Conservation (phyloP, 805 yeast species). For the Candida maesae region DNA sequence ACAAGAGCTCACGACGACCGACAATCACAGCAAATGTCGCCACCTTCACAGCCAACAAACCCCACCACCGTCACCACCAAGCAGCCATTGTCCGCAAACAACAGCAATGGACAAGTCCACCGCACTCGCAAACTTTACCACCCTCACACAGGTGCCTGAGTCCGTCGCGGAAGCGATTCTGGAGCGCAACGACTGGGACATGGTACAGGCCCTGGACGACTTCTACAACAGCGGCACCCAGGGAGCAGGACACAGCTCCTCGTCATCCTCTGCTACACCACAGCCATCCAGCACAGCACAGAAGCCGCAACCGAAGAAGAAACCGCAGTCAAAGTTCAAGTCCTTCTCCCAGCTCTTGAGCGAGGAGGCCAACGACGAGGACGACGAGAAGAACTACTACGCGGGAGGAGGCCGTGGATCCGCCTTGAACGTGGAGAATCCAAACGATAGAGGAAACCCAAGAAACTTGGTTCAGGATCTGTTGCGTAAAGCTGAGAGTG, state of each 20-base stretch:
- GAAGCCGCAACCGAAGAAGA: conserved; percentile 18
- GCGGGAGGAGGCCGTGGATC: conserved; percentile 71
- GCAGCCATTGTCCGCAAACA: neutral
- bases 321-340: conserved; percentile 34
- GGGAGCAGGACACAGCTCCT: conserved; percentile 4
- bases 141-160: conserved; percentile 21
- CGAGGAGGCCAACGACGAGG: conserved; percentile 41
- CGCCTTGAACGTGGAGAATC: conserved; percentile 76
- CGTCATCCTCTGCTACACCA: conserved; percentile 2
- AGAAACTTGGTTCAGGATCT: conserved; percentile 49
- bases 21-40: no score
- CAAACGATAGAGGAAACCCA: conserved; percentile 28
- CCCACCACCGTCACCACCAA: neutral
- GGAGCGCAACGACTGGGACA: conserved; percentile 28
- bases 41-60: no score
- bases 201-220: conserved; percentile 31
- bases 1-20: no score
- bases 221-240: conserved; percentile 27
- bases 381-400: conserved; percentile 57
- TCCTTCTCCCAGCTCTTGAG: conserved; percentile 37
- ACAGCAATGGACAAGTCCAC: neutral
- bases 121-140: conserved; percentile 10
- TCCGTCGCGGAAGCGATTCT: conserved; percentile 21
- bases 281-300: conserved; percentile 10
- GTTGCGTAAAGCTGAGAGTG: conserved; percentile 63